phyloP scores from a whole-genome alignment of 495 filamentous ascomycete genomes.

The Pyrenopolyporus hunteri region DNA sequence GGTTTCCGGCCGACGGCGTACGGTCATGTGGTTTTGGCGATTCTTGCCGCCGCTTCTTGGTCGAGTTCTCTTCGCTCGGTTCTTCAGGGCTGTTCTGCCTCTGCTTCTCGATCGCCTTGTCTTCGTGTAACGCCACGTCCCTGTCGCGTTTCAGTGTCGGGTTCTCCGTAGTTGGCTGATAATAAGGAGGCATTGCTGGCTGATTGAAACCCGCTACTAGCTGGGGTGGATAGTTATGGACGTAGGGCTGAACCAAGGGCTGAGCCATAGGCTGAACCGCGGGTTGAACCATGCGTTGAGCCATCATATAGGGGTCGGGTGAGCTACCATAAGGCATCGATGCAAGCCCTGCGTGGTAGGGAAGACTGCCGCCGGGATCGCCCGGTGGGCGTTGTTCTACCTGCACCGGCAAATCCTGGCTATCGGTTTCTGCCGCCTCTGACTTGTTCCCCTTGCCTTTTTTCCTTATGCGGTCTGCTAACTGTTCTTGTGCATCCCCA shows the following conservation, averaged over 20 bases:
- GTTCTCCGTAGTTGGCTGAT: not conserved
- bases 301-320: too few relatives aligned
- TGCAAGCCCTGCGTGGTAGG: too few relatives aligned
- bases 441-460: not conserved
- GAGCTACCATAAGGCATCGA: too few relatives aligned
- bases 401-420: too few relatives aligned
- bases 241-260: not conserved
- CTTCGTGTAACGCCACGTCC: not conserved
- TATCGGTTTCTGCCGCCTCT: not conserved
- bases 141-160: conserved; percentile 1
- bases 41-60: too few relatives aligned
- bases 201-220: not conserved
- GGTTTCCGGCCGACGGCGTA: too few relatives aligned
- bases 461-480: not conserved
- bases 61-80: not conserved
- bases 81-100: not conserved
- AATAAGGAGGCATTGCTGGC: not conserved
- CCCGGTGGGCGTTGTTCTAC: too few relatives aligned
- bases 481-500: not conserved
- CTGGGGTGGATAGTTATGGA: not conserved
- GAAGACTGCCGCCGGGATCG: too few relatives aligned
- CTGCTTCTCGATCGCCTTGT: not conserved
- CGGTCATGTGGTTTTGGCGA: too few relatives aligned
- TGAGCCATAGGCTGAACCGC: too few relatives aligned
- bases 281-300: too few relatives aligned